Percentiles rank a stretch among this genome's conserved stretches.
phyloP scores from a whole-genome alignment of 1,139 yeast genomes.

The Yamadazyma friedrichii region DNA sequence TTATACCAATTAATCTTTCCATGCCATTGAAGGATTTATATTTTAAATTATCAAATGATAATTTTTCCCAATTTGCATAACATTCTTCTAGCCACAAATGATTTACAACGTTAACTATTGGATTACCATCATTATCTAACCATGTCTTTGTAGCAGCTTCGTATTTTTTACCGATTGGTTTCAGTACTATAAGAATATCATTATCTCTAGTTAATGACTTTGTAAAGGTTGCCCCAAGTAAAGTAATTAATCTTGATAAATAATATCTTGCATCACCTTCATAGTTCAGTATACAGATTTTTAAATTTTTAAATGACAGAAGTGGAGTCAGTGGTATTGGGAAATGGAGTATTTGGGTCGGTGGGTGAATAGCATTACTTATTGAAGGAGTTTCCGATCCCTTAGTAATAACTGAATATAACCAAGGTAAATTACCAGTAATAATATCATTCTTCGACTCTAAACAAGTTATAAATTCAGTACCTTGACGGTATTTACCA shows the following conservation, averaged over 20 bases:
- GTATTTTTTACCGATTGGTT: constrained; percentile 69
- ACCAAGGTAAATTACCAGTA: constrained; percentile 75
- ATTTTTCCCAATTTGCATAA: constrained; percentile 56
- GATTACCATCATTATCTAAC: constrained; percentile 22
- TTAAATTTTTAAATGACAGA: constrained; percentile 48
- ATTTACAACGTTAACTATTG: constrained; percentile 57
- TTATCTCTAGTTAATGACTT: constrained; percentile 64
- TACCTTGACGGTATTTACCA: constrained; percentile 64
- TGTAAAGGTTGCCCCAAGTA: constrained; percentile 78
- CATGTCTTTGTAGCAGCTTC: constrained; percentile 69
- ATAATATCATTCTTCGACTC: constrained; percentile 22
- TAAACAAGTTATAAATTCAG: constrained; percentile 34
- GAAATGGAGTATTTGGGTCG: constrained; percentile 63
- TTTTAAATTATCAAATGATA: constrained; percentile 42
- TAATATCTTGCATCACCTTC: constrained; percentile 82
- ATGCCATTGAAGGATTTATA: constrained; percentile 35
- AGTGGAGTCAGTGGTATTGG: constrained; percentile 64
- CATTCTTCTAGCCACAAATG: constrained; percentile 92
- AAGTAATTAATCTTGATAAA: constrained; percentile 59
- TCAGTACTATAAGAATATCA: constrained; percentile 72
- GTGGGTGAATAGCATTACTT: constrained; percentile 23
- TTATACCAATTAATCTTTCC: constrained; percentile 50
- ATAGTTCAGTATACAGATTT: constrained; percentile 73
- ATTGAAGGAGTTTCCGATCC: constrained; percentile 49
- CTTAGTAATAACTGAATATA: constrained; percentile 61